Evolutionary conservation across 257 asterid genomes (phyloP).

Genomic region (Solanum lignicaule): DNA sequence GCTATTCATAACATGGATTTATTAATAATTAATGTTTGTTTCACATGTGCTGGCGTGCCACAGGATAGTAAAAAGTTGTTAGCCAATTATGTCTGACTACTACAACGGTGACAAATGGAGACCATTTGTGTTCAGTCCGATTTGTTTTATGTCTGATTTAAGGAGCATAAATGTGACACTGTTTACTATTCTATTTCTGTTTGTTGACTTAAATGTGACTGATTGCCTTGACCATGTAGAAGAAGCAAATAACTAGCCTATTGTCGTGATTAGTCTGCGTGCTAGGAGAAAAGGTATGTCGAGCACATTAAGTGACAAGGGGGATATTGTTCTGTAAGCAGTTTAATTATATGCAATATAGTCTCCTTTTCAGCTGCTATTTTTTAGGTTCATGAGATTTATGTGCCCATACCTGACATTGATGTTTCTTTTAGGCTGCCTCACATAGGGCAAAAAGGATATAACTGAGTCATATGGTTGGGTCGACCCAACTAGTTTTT

Average conservation of each 20-base stretch:
- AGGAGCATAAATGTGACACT: not conserved
- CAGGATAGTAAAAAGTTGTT: not conserved
- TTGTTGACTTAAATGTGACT: not conserved
- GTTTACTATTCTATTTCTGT: not conserved
- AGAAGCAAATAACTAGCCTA: not conserved
- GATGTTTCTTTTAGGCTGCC: not conserved
- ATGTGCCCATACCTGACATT: not conserved
- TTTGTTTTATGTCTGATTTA: not conserved
- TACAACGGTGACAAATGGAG: not conserved
- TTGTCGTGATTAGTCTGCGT: not conserved
- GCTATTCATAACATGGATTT: not conserved
- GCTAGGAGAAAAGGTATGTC: not conserved
- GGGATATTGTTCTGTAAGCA: not conserved
- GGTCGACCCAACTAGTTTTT: not conserved
- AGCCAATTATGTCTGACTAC: not conserved
- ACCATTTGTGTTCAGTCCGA: not conserved
- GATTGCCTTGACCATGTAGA: not conserved
- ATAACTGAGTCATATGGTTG: not conserved
- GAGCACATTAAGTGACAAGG: not conserved
- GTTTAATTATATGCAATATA: not conserved
- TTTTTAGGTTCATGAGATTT: not conserved
- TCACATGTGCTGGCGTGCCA: not conserved
- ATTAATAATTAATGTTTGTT: not conserved
- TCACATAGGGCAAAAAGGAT: not conserved
- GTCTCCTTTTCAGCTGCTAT: not conserved